Conservation (phyloP, 2,329 filamentous ascomycete species). For the Pseudonectria buxi region DNA sequence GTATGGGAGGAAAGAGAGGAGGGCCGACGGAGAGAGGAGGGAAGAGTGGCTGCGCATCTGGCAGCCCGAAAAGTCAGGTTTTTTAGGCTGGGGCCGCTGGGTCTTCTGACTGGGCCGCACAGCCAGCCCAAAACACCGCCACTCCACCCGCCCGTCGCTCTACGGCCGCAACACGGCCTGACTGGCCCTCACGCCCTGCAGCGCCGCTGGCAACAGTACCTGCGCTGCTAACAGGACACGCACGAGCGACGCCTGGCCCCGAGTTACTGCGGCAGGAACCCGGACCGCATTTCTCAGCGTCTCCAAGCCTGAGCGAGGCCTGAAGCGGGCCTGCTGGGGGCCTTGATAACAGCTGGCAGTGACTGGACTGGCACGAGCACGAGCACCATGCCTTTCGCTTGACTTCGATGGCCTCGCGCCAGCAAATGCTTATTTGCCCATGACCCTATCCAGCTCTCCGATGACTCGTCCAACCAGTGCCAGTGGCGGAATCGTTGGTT, state of each 20-base stretch:
- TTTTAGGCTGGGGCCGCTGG: slow-evolving; percentile 14
- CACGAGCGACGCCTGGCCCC: too few species aligned
- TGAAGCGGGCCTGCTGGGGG: too few species aligned
- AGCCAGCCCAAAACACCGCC: slow-evolving; percentile 20
- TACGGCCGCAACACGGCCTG: too few species aligned
- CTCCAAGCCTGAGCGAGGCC: slow-evolving; percentile 1
- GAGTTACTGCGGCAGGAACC: too few species aligned
- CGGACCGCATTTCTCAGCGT: slow-evolving; percentile 6
- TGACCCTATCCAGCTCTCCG: neutral
- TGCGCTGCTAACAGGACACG: too few species aligned
- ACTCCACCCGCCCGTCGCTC: slow-evolving; percentile 10
- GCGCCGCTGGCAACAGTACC: too few species aligned
- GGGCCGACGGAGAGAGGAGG: slow-evolving; percentile 23
- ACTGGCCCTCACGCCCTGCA: too few species aligned
- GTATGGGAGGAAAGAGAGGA: slow-evolving; percentile 18
- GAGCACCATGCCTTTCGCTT: slow-evolving; percentile 19
- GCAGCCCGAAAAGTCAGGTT: slow-evolving; percentile 28
- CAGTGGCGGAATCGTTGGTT: too few species aligned
- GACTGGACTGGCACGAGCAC: slow-evolving; percentile 1
- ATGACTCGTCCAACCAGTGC: too few species aligned
- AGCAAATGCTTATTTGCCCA: slow-evolving; percentile 18
- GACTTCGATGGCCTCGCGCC: slow-evolving; percentile 17
- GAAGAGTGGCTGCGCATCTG: slow-evolving; percentile 18
- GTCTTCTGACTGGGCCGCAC: slow-evolving; percentile 14
- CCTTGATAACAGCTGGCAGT: too few species aligned